These are phyloP conservation scores for Ampelomyces quisqualis DNA, from an alignment of 2,329 filamentous ascomycete genomes.

Conservation along the genomic window DNA sequence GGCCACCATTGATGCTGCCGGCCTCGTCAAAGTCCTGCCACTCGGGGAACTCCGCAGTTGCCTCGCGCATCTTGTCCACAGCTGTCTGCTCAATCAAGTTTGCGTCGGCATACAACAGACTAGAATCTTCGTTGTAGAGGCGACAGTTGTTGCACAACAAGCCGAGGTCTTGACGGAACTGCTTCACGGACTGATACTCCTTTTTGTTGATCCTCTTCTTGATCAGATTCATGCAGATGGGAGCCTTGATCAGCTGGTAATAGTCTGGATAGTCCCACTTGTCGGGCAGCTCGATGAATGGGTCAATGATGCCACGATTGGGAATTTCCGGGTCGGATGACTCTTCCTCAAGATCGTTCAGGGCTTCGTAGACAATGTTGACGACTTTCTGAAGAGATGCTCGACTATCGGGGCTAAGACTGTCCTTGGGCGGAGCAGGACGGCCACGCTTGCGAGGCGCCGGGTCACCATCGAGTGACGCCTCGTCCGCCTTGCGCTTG, in stretches of 20 bases:
- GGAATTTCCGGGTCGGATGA: constrained; percentile 58
- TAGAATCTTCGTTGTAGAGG: constrained; percentile 95
- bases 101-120: constrained; percentile 87
- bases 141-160: constrained; percentile 87
- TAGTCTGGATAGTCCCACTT: constrained; percentile 92
- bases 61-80: constrained; percentile 55
- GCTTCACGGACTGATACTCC: constrained; percentile 79
- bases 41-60: constrained; percentile 57
- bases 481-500: constrained; percentile 84
- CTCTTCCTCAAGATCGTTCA: constrained; percentile 84
- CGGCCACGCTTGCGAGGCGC: constrained; percentile 66
- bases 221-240: constrained; percentile 96
- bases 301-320: constrained; percentile 84
- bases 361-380: constrained; percentile 70
- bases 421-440: constrained; percentile 63
- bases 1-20: constrained; percentile 52
- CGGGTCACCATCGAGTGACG: constrained; percentile 65
- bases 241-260: constrained; percentile 86
- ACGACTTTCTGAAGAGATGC: constrained; percentile 77
- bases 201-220: constrained; percentile 94
- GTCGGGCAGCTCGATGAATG: constrained; percentile 87
- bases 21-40: constrained; percentile 59
- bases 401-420: constrained; percentile 68
- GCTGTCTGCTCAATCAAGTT: constrained; percentile 75
- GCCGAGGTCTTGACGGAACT: constrained; percentile 79